These are phyloP conservation scores for Leptographium flavum DNA, from an alignment of 2,329 filamentous ascomycete species.

Conservation along the genomic window DNA sequence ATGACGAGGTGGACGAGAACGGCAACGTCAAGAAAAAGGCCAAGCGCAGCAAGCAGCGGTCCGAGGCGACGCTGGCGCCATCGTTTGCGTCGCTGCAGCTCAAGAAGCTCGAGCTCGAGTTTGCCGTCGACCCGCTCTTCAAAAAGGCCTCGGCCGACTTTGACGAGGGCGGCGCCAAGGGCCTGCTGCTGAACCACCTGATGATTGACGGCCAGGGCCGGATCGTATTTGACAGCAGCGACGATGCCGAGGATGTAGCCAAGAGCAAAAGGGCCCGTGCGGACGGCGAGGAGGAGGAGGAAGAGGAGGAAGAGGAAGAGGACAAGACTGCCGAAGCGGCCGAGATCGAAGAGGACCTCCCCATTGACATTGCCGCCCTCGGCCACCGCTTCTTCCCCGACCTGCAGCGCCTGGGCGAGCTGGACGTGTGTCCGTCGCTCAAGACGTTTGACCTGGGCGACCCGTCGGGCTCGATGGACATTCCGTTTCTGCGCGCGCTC, in stretches of 20 bases:
- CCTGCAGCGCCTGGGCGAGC: constrained; percentile 58
- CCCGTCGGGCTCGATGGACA: constrained; percentile 68
- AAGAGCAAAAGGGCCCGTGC: constrained; percentile 20
- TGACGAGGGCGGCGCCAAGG: constrained; percentile 94
- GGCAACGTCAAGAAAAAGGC: constrained; percentile 41
- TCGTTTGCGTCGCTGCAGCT: constrained; percentile 80
- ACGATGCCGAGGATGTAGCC: constrained; percentile 52
- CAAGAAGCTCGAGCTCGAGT: constrained; percentile 96
- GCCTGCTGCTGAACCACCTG: constrained; percentile 86
- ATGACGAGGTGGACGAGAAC: constrained; percentile 38
- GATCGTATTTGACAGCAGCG: constrained; percentile 97
- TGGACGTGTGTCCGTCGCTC: constrained; percentile 88
- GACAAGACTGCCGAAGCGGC: no score
- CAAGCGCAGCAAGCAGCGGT: constrained; percentile 61
- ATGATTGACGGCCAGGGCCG: constrained; percentile 83
- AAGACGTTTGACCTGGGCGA: constrained; percentile 89
- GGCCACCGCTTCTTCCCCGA: constrained; percentile 78
- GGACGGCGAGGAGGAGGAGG: not conserved
- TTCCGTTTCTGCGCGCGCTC: constrained; percentile 79
- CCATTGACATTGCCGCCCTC: constrained; percentile 66
- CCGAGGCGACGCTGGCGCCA: constrained; percentile 83
- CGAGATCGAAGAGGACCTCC: constrained; percentile 50
- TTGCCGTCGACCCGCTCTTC: constrained; percentile 94
- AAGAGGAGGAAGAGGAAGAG: constrained; percentile 16
- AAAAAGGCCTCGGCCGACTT: constrained; percentile 98